phyloP scores from a whole-genome alignment of 1,139 yeast species.

The Torulaspora pretoriensis region DNA sequence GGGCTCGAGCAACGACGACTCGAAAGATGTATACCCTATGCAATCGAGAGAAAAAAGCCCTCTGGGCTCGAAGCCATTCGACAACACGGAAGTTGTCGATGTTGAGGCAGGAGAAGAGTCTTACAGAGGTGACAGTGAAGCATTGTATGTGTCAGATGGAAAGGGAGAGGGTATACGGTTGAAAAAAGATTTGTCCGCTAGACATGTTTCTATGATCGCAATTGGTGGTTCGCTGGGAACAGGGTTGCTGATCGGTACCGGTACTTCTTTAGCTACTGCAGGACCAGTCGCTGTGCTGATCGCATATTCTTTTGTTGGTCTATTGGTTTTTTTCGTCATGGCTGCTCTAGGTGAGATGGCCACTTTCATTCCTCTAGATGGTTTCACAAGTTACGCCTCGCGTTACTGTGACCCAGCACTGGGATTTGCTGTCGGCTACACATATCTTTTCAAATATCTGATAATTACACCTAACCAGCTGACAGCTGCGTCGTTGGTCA shows the following conservation, averaged over 20 bases:
- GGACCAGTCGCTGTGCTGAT: conserved; percentile 69
- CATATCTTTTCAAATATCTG: conserved; percentile 58
- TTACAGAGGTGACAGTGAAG: not conserved
- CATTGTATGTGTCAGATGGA: conserved; percentile 21
- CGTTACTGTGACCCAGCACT: conserved; percentile 66
- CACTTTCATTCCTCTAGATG: conserved; percentile 66
- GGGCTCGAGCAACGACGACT: not conserved
- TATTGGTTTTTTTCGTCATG: conserved; percentile 65
- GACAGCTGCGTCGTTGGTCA: conserved; percentile 40
- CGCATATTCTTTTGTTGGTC: conserved; percentile 57
- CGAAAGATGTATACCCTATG: not conserved
- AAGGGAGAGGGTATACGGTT: conserved; percentile 50
- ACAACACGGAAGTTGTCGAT: not conserved
- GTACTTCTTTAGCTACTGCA: conserved; percentile 55
- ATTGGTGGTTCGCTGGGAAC: conserved; percentile 57
- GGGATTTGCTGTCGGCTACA: conserved; percentile 73
- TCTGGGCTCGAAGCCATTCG: not conserved
- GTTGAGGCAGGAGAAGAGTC: not conserved
- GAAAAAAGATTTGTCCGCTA: conserved; percentile 58
- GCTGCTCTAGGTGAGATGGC: conserved; percentile 72
- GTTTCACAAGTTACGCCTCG: conserved; percentile 66
- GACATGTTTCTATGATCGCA: conserved; percentile 76
- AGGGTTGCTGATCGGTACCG: conserved; percentile 69
- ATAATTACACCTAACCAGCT: conserved; percentile 62
- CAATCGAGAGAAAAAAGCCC: not conserved